A percentile compares a stretch with the other conserved stretches of the same genome.
Evolutionary conservation across 2,329 filamentous ascomycete species (phyloP).

Genomic region (Alternaria brassicicola): DNA sequence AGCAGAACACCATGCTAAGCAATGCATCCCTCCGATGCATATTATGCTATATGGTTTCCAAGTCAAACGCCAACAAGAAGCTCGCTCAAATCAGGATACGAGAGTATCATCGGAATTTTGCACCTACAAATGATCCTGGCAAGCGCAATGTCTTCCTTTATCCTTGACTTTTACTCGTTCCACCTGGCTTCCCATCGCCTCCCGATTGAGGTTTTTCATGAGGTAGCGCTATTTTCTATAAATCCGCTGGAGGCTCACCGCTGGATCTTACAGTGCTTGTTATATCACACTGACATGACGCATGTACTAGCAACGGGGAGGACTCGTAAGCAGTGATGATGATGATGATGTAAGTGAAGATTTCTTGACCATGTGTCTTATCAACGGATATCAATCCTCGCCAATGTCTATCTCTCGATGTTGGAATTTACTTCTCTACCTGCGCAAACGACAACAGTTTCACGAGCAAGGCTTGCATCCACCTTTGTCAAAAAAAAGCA

Average conservation of each 20-base stretch:
- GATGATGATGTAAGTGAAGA: neutral
- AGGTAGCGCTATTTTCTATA: neutral
- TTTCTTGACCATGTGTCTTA: neutral
- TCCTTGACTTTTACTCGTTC: neutral
- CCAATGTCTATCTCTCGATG: neutral
- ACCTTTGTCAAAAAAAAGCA: neutral
- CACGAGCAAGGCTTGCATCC: neutral
- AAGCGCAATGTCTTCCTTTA: neutral
- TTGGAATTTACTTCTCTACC: neutral
- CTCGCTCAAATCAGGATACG: neutral
- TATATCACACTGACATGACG: neutral
- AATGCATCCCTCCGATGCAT: neutral
- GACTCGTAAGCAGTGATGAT: neutral
- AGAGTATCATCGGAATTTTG: neutral
- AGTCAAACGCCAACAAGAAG: neutral
- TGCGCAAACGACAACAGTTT: neutral
- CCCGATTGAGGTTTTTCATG: neutral
- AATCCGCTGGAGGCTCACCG: neutral
- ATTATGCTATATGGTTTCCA: neutral
- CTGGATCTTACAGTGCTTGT: neutral
- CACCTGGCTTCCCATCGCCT: neutral
- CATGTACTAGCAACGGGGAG: neutral
- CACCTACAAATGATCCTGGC: neutral
- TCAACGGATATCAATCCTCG: neutral
- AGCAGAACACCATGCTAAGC: neutral